Percentiles rank a stretch among this genome's conserved stretches.
Conservation (phyloP, 257 asterid species). For the Euphrasia confusa region DNA sequence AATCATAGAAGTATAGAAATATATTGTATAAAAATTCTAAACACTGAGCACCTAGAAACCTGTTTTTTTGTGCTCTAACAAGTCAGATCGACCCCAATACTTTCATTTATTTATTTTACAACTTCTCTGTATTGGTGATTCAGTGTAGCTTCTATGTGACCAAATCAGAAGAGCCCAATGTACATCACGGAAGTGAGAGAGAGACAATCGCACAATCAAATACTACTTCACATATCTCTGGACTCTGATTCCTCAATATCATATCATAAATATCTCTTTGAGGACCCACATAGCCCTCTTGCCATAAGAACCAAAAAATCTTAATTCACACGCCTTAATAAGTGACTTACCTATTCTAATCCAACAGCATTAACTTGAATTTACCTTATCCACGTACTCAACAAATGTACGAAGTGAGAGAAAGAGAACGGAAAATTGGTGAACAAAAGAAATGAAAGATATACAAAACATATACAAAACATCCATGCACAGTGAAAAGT, state of each 20-base stretch:
- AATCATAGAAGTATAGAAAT: constrained; percentile 8
- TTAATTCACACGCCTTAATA: constrained; percentile 17
- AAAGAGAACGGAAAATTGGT: constrained; percentile 7
- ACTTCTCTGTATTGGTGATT: background rate
- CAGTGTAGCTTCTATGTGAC: background rate
- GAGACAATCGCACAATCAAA: background rate
- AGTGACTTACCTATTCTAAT: background rate
- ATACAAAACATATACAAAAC: constrained; percentile 23
- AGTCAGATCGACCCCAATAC: background rate
- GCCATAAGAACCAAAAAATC: background rate
- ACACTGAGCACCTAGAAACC: too few species aligned
- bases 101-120: background rate
- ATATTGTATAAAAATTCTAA: constrained; percentile 5
- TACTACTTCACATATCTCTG: background rate
- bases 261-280: constrained; percentile 6
- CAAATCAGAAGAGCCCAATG: background rate
- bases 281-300: constrained; percentile 6
- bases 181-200: background rate
- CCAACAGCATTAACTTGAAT: constrained; percentile 9
- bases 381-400: constrained; percentile 7
- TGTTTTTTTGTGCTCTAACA: constrained; percentile 11
- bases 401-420: constrained; percentile 8
- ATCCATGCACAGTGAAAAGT: constrained; percentile 2
- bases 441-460: constrained; percentile 24
- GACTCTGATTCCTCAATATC: background rate